Percentiles rank a stretch among this genome's conserved stretches.
phyloP scores from a whole-genome alignment of 257 asterid genomes.

The Penstemon eatonii region DNA sequence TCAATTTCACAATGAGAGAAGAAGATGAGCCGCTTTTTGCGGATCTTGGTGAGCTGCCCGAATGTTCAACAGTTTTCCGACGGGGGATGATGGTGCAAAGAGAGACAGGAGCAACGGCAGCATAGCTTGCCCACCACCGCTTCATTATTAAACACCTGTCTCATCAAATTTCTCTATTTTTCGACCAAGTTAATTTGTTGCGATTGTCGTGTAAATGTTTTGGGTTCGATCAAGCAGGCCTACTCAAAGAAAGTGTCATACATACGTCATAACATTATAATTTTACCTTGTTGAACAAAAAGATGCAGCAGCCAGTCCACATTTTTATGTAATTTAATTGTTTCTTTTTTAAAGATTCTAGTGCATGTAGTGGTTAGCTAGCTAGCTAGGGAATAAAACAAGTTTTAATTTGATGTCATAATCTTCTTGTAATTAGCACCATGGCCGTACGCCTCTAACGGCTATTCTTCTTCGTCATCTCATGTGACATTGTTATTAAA shows the following conservation, averaged over 20 bases:
- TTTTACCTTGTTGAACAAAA: slow-evolving; percentile 21
- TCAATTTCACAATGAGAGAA: slow-evolving; percentile 60
- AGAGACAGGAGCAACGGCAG: slow-evolving; percentile 51
- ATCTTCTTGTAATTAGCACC: slow-evolving; percentile 53
- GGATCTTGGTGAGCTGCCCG: slow-evolving; percentile 91
- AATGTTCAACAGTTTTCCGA: slow-evolving; percentile 76
- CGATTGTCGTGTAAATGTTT: no score
- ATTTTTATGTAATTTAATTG: slow-evolving; percentile 32
- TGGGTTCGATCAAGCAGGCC: not conserved
- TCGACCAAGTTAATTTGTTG: slow-evolving; percentile 23
- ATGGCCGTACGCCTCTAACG: slow-evolving; percentile 42
- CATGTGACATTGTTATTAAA: slow-evolving; percentile 19
- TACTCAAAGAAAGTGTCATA: slow-evolving; percentile 31
- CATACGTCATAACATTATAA: slow-evolving; percentile 40
- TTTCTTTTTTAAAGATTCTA: slow-evolving; percentile 32
- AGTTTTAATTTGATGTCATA: slow-evolving; percentile 41
- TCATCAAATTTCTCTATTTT: slow-evolving; percentile 2
- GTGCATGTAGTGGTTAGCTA: slow-evolving; percentile 42
- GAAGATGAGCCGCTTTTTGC: slow-evolving; percentile 84
- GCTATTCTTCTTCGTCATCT: slow-evolving; percentile 27
- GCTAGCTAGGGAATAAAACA: slow-evolving; percentile 42
- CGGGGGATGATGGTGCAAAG: slow-evolving; percentile 54
- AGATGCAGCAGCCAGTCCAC: not conserved
- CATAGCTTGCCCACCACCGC: slow-evolving; percentile 52
- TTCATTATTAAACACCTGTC: slow-evolving; percentile 19